Percentiles rank a stretch among this genome's conserved stretches.
These are phyloP conservation scores for Syzygium jambos DNA, from an alignment of 345 rosid genomes.

Conservation along the genomic window DNA sequence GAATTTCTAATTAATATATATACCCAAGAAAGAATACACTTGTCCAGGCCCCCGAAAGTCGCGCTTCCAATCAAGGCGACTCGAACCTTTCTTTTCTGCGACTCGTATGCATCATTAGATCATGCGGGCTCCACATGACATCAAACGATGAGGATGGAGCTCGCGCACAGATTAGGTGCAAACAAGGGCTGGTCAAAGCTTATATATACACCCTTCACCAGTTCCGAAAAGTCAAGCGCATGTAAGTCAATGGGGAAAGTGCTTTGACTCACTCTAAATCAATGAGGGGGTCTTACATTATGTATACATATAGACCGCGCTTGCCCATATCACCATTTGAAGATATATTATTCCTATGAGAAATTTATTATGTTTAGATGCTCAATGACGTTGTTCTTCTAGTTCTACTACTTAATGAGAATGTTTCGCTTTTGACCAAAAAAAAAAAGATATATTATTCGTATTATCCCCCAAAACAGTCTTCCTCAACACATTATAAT, in stretches of 20 bases:
- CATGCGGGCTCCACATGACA: neutral
- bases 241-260: neutral
- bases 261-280: neutral
- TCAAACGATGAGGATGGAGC: neutral
- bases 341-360: too few species aligned
- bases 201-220: neutral
- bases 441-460: too few species aligned
- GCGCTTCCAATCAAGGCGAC: neutral
- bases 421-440: too few species aligned
- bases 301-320: neutral
- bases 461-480: too few species aligned
- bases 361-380: too few species aligned
- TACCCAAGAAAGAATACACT: neutral
- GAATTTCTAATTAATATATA: too few species aligned
- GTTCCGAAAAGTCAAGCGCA: neutral
- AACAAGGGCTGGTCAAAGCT: neutral
- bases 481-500: too few species aligned
- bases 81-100: neutral
- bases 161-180: neutral
- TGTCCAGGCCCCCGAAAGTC: neutral
- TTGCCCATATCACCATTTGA: neutral
- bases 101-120: neutral
- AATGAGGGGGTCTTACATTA: neutral
- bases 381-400: too few species aligned
- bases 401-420: too few species aligned